Evolutionary conservation across 192 early-diverging fungal genomes (phyloP).

Genomic region (Podochytrium sp.): DNA sequence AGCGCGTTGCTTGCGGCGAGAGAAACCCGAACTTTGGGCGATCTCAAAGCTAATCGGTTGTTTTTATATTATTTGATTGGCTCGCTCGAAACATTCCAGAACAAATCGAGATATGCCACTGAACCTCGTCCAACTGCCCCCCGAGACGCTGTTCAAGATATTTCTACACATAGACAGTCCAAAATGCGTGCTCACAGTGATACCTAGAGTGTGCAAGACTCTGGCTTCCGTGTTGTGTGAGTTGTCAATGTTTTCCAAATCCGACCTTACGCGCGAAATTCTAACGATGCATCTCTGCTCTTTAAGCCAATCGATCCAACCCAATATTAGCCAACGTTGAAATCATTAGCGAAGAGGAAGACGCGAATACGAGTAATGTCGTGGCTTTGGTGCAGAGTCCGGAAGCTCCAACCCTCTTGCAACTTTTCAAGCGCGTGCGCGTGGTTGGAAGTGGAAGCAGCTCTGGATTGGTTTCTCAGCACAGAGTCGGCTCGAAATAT

Average conservation of each 20-base stretch:
- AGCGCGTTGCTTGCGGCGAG: no score
- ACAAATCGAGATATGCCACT: no score
- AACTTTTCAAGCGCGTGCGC: conserved; percentile 6
- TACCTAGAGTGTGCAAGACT: conserved; percentile 16
- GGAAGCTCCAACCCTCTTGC: conserved; percentile 8
- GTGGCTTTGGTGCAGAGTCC: conserved; percentile 19
- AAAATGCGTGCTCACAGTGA: conserved; percentile 5
- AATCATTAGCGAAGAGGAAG: conserved; percentile 30
- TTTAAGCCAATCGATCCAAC: conserved; percentile 5
- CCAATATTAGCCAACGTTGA: conserved; percentile 23
- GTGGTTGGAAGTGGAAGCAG: not conserved
- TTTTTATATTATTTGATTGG: no score
- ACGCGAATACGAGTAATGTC: not conserved
- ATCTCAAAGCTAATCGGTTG: no score
- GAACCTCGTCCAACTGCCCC: conserved; percentile 9
- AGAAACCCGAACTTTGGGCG: no score
- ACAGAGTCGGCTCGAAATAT: not conserved
- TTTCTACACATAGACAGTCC: conserved; percentile 25
- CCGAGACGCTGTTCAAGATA: conserved; percentile 27
- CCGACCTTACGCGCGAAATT: no score
- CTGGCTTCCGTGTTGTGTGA: conserved; percentile 1
- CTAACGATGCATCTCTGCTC: no score
- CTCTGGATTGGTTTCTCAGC: not conserved
- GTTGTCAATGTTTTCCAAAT: no score
- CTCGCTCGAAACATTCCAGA: no score